Base-by-base conservation (phyloP, 345 rosid species). In the Camelina sativa region DNA sequence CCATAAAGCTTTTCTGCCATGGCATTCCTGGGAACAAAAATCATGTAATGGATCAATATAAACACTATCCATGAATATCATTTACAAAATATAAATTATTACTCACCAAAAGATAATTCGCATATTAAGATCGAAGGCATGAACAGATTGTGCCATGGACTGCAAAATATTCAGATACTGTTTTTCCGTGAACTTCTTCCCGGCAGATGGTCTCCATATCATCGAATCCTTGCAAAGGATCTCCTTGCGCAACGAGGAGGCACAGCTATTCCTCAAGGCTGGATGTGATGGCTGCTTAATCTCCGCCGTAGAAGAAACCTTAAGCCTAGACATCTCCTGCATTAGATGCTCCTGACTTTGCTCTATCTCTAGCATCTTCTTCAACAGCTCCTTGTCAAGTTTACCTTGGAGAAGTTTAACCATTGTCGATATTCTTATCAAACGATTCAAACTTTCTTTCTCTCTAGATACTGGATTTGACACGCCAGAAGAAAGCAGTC, bases 121-220 rank as follows among this genome's bases (percentile, higher is more conserved):
- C 64, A 84, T 84, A 12, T 68, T 61, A 2, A 80, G 80, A 80
- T 88, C 95, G 58, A 83, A 80, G 66, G 89, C 91, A 77, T 94
- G 95, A 80, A 94, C 93, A 55, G 96, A 79, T 62, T 94, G 98
- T 51, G 91, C 97, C 97, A 94, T 84, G 12, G 92, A 86, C 84
- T 94, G 95, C 81, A 94, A 86, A 35, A 94, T 91, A 69, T 87
- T 91, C 81, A 90, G 79, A 83, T 83, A 91, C 74, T 94, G 97
- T 34, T 72, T 83, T 50, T 91, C 83, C 1, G 86, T 82, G 65
- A 90, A 90, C 65, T 85, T 84, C 65, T 85, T 84, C 59, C 84
- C 80, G 4, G 84, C 80, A 9, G 94, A 71, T 13, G 98, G 86
- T 40, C 91, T 76, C 15, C 55, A 75, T 23, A 71, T 60, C 11